Conservation (phyloP, 345 rosid genomes). For the Hibiscus mutabilis region DNA sequence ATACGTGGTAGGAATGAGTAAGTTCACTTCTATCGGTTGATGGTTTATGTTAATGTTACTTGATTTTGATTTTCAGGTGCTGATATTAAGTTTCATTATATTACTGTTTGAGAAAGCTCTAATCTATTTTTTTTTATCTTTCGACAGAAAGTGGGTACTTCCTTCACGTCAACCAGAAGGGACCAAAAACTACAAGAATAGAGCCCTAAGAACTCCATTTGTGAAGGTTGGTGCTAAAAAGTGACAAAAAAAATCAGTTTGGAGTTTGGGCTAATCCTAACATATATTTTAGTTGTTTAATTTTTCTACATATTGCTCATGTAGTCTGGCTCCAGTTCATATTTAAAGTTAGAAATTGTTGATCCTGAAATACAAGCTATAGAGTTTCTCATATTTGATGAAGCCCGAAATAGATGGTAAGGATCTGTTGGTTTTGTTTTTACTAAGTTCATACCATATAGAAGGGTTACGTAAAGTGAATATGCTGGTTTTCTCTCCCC, state of each 20-base stretch:
- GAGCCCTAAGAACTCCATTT: slow-evolving; percentile 91
- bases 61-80: neutral
- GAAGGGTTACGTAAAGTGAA: slow-evolving; percentile 8
- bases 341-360: slow-evolving; percentile 68
- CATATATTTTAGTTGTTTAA: slow-evolving; percentile 15
- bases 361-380: slow-evolving; percentile 71
- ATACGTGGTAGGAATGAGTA: slow-evolving; percentile 64
- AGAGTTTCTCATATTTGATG: slow-evolving; percentile 88
- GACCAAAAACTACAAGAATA: slow-evolving; percentile 71
- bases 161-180: slow-evolving; percentile 78
- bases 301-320: slow-evolving; percentile 6
- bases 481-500: neutral
- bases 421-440: slow-evolving; percentile 20
- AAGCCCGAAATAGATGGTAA: slow-evolving; percentile 79
- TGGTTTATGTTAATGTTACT: slow-evolving; percentile 2
- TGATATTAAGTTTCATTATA: neutral
- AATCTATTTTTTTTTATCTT: slow-evolving; percentile 9
- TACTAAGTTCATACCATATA: neutral
- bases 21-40: slow-evolving; percentile 22
- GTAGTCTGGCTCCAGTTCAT: slow-evolving; percentile 62
- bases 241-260: neutral
- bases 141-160: slow-evolving; percentile 74
- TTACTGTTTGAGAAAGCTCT: slow-evolving; percentile 2
- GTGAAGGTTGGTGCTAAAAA: slow-evolving; percentile 46
- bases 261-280: slow-evolving; percentile 1